Evolutionary conservation across 2,329 filamentous ascomycete species (phyloP).

Genomic region (Fusarium multiceps): DNA sequence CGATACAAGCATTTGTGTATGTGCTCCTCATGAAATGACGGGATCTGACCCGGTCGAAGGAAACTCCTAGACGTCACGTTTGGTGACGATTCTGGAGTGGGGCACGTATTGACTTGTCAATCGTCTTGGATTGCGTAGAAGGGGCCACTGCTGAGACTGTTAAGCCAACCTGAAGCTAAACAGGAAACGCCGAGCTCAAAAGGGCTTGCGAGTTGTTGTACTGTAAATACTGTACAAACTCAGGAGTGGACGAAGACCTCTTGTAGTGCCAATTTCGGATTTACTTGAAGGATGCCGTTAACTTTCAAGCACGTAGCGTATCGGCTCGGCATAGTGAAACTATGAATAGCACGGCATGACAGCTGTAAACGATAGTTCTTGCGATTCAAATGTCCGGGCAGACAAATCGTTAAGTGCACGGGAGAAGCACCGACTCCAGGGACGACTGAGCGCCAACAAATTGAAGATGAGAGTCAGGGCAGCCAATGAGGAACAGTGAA

Average conservation of each 20-base stretch:
- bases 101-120: constrained; percentile 16
- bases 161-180: constrained; percentile 28
- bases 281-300: constrained; percentile 1
- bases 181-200: constrained; percentile 21
- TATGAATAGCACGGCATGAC: constrained; percentile 26
- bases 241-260: not conserved
- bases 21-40: not conserved
- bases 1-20: not conserved
- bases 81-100: constrained; percentile 34
- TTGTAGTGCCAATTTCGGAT: constrained; percentile 5
- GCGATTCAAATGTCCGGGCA: constrained; percentile 2
- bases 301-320: constrained; percentile 6
- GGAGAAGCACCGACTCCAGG: not conserved
- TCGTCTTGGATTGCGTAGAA: constrained; percentile 15
- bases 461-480: constrained; percentile 8
- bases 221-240: not conserved
- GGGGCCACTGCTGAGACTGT: constrained; percentile 16
- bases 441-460: constrained; percentile 3
- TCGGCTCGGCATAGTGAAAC: constrained; percentile 5
- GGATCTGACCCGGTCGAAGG: not conserved
- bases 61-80: constrained; percentile 9
- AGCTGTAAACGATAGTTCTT: constrained; percentile 4
- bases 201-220: constrained; percentile 5
- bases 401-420: constrained; percentile 3
- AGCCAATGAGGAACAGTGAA: constrained; percentile 23